Percentiles rank a stretch among this genome's conserved stretches.
Evolutionary conservation across 352 stramenopile species (phyloP).

Genomic region (Pythium biforme): DNA sequence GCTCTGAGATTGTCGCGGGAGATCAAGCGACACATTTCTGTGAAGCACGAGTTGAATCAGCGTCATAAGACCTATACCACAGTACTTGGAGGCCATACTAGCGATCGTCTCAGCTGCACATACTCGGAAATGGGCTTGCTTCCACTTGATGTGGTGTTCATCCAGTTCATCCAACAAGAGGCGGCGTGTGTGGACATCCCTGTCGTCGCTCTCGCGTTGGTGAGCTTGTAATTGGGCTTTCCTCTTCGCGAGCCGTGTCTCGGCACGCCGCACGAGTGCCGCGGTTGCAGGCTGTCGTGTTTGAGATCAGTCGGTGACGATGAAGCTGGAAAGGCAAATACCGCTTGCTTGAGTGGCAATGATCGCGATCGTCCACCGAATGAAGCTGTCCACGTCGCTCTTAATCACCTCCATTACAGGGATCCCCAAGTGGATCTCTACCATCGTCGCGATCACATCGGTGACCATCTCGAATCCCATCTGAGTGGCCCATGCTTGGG

Average conservation of each 20-base stretch:
- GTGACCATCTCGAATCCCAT: neutral
- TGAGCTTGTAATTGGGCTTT: neutral
- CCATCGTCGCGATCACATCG: neutral
- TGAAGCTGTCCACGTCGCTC: neutral
- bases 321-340: neutral
- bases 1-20: neutral
- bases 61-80: constrained; percentile 2
- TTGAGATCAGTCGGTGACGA: neutral
- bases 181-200: neutral
- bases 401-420: neutral
- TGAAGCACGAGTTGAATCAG: constrained; percentile 6
- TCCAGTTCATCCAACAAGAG: neutral
- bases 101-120: constrained; percentile 5
- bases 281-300: too few relatives aligned
- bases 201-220: neutral
- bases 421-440: neutral
- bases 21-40: neutral
- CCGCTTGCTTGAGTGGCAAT: neutral
- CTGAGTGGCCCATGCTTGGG: neutral
- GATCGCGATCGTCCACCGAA: neutral
- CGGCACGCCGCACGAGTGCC: neutral
- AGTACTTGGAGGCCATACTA: constrained; percentile 12
- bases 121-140: neutral
- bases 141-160: neutral
- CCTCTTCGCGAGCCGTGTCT: neutral